A percentile compares a stretch with the other conserved stretches of the same genome.
Evolutionary conservation across 2,329 filamentous ascomycete species (phyloP).

Genomic region (Myriosclerotinia curreyana): DNA sequence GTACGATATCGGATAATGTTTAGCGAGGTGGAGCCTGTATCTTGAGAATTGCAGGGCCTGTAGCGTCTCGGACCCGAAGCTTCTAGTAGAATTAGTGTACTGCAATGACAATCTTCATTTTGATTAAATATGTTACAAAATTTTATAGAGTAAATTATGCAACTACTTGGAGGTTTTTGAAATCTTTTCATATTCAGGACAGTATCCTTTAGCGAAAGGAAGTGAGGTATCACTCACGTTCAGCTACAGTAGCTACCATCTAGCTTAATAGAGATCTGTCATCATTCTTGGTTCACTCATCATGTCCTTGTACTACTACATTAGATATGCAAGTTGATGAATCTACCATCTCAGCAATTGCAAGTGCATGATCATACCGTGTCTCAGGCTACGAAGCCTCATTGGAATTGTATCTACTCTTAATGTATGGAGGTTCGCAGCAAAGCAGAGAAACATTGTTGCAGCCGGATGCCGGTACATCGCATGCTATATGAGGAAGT

Average conservation of each 20-base stretch:
- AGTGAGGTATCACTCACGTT: neutral
- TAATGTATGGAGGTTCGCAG: neutral
- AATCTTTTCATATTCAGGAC: neutral
- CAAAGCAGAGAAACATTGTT: neutral
- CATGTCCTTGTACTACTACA: neutral
- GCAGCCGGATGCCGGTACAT: no score
- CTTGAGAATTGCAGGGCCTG: neutral
- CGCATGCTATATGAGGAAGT: neutral
- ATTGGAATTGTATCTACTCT: neutral
- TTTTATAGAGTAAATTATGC: neutral
- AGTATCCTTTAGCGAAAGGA: neutral
- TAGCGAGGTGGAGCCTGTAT: constrained; percentile 3
- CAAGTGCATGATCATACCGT: neutral
- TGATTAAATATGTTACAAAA: constrained; percentile 2
- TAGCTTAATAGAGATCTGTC: constrained; percentile 14
- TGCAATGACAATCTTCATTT: neutral
- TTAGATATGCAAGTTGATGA: neutral
- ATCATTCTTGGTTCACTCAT: neutral
- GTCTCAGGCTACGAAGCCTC: no score
- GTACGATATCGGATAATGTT: constrained; percentile 4
- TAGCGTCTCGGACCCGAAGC: neutral
- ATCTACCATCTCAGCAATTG: neutral
- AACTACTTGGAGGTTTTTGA: neutral
- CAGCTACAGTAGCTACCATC: neutral
- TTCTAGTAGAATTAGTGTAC: neutral